A percentile compares a stretch with the other conserved stretches of the same genome.
phyloP scores from a whole-genome alignment of 192 early-diverging fungal genomes.

The Gamsiella multidivaricata region DNA sequence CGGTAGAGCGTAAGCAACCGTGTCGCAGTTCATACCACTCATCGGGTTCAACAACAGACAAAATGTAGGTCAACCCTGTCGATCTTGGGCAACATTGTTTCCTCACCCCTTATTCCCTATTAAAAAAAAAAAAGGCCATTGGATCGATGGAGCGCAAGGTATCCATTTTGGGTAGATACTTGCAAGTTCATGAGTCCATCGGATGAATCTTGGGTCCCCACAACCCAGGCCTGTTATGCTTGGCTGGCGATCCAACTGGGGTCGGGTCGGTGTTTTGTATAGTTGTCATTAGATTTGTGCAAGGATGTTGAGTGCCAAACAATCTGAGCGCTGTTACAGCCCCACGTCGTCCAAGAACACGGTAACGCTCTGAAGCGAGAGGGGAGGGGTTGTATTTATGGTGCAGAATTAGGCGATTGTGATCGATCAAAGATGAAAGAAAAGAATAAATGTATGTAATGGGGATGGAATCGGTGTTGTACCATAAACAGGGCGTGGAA shows the following conservation, averaged over 20 bases:
- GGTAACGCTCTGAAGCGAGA: background rate
- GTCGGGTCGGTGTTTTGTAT: background rate
- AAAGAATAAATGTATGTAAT: background rate
- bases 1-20: background rate
- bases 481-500: background rate
- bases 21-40: background rate
- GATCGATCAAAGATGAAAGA: background rate
- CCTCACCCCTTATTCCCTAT: too few species aligned
- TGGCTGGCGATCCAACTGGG: too few species aligned
- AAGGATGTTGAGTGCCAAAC: too few species aligned
- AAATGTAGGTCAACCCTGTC: background rate
- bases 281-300: too few species aligned
- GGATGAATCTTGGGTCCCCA: background rate
- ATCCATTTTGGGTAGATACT: background rate
- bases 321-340: too few species aligned
- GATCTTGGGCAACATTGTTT: background rate
- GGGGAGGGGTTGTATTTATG: too few species aligned
- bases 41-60: background rate
- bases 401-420: background rate
- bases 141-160: background rate
- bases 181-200: background rate
- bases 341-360: conserved; percentile 19
- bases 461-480: background rate
- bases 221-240: too few species aligned
- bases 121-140: background rate